Evolutionary conservation across 805 yeast species (phyloP).

Genomic region (Cyberlindnera amylophila): DNA sequence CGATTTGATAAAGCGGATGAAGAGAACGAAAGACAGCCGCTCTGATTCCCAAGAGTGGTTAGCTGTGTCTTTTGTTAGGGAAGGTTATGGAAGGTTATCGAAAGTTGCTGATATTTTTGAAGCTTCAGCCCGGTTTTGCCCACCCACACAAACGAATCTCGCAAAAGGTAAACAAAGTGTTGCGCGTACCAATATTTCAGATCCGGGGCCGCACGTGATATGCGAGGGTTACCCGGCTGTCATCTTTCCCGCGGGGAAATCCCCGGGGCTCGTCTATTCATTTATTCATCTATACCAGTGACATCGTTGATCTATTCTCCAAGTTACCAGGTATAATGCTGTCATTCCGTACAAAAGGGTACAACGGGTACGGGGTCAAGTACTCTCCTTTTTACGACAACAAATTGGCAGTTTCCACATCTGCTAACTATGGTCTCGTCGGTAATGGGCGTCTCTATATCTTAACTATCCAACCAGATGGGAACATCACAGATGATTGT

Average conservation of each 20-base stretch:
- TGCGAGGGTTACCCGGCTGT: slow-evolving; percentile 2
- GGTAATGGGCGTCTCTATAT: slow-evolving; percentile 86
- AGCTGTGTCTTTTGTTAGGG: no score
- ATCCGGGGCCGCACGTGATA: not conserved
- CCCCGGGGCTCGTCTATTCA: not conserved
- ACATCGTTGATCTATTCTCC: no score
- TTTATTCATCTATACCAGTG: no score
- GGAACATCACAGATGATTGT: slow-evolving; percentile 50
- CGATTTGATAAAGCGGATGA: no score
- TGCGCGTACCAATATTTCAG: not conserved
- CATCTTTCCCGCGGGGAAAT: not conserved
- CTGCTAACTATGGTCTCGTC: slow-evolving; percentile 90
- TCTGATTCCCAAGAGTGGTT: no score
- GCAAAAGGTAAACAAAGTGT: slow-evolving; percentile 12
- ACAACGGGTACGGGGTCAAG: slow-evolving; percentile 80
- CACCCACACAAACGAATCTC: not conserved
- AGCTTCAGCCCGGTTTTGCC: not conserved
- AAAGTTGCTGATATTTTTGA: no score
- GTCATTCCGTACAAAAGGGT: slow-evolving; percentile 69
- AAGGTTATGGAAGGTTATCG: no score
- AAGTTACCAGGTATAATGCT: no score
- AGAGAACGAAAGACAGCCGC: no score
- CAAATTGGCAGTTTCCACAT: slow-evolving; percentile 82
- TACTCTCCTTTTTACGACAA: slow-evolving; percentile 92
- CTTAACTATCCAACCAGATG: slow-evolving; percentile 63